Evolutionary conservation across 768 basidiomycete species (phyloP).

Genomic region (Lactarius psammicola): DNA sequence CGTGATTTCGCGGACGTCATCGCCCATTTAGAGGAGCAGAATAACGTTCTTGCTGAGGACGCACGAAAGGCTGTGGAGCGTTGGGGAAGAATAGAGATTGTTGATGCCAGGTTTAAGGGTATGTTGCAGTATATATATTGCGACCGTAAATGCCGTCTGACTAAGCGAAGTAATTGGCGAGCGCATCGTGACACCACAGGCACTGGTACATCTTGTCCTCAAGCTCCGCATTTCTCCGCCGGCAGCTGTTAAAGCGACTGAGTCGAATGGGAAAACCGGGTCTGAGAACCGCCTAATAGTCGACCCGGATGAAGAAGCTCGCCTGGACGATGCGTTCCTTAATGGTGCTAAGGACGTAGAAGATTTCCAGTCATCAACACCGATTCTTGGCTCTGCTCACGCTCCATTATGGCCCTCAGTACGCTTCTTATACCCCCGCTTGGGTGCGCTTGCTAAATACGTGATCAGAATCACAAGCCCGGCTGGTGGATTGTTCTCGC

Average conservation of each 20-base stretch:
- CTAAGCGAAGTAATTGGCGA: slow-evolving; percentile 77
- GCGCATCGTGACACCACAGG: slow-evolving; percentile 78
- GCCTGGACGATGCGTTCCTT: slow-evolving; percentile 67
- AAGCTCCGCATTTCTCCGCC: slow-evolving; percentile 76
- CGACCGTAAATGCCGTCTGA: slow-evolving; percentile 1
- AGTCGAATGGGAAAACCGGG: slow-evolving; percentile 35
- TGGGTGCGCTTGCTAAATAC: slow-evolving; percentile 3
- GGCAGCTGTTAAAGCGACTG: slow-evolving; percentile 23
- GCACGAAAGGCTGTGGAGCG: slow-evolving; percentile 63
- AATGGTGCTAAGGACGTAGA: slow-evolving; percentile 60
- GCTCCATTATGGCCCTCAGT: slow-evolving; percentile 92
- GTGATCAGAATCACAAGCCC: slow-evolving; percentile 74
- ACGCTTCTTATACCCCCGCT: slow-evolving; percentile 33
- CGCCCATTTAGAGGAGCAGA: slow-evolving; percentile 48
- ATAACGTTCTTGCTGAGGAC: slow-evolving; percentile 48
- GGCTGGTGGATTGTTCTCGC: slow-evolving; percentile 91
- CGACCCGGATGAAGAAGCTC: slow-evolving; percentile 44
- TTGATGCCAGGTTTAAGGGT: slow-evolving; percentile 88
- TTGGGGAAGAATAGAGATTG: slow-evolving; percentile 77
- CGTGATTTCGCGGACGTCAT: slow-evolving; percentile 45
- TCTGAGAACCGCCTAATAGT: slow-evolving; percentile 47
- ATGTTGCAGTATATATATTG: slow-evolving; percentile 20
- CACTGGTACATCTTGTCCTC: slow-evolving; percentile 83
- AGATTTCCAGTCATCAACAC: slow-evolving; percentile 46
- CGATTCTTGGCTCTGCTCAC: slow-evolving; percentile 66